Percentiles rank a stretch among this genome's conserved stretches.
Evolutionary conservation across 2,329 filamentous ascomycete genomes (phyloP).

Genomic region (Ascochyta lentis): DNA sequence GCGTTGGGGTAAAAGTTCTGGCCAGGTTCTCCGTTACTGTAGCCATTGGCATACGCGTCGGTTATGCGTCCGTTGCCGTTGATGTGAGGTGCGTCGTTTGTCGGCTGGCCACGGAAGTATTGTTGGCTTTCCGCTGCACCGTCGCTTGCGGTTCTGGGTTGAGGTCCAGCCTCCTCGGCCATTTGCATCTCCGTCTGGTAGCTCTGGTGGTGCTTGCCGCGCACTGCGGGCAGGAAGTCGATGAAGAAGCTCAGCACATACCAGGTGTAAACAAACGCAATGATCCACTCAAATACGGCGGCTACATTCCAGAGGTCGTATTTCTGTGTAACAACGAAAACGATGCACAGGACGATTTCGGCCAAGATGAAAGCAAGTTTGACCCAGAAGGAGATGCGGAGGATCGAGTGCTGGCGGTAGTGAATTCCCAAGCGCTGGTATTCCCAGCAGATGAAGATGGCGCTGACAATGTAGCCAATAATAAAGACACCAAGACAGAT

Average conservation of each 20-base stretch:
- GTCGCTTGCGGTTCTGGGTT: constrained; percentile 25
- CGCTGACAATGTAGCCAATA: constrained; percentile 80
- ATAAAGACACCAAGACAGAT: constrained; percentile 85
- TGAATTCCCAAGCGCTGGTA: constrained; percentile 85
- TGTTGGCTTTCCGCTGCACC: constrained; percentile 34
- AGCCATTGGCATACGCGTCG: constrained; percentile 28
- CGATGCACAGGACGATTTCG: constrained; percentile 75
- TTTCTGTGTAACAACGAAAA: constrained; percentile 69
- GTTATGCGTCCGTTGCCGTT: constrained; percentile 15
- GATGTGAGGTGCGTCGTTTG: constrained; percentile 15
- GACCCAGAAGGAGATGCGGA: constrained; percentile 82
- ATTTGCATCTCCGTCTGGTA: constrained; percentile 46
- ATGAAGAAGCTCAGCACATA: constrained; percentile 88
- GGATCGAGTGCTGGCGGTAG: constrained; percentile 75
- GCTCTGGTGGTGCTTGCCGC: constrained; percentile 60
- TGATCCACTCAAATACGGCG: constrained; percentile 79
- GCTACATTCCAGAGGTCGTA: constrained; percentile 65
- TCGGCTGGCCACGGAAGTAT: constrained; percentile 33
- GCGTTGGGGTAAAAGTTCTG: constrained; percentile 29
- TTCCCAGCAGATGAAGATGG: constrained; percentile 88
- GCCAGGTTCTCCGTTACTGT: constrained; percentile 20
- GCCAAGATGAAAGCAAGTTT: constrained; percentile 85
- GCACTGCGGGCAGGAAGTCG: constrained; percentile 81
- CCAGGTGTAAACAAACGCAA: constrained; percentile 85
- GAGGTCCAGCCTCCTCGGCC: constrained; percentile 27